These are phyloP conservation scores for Saccharomycopsis javanensis DNA, from an alignment of 805 yeast genomes.

Conservation along the genomic window DNA sequence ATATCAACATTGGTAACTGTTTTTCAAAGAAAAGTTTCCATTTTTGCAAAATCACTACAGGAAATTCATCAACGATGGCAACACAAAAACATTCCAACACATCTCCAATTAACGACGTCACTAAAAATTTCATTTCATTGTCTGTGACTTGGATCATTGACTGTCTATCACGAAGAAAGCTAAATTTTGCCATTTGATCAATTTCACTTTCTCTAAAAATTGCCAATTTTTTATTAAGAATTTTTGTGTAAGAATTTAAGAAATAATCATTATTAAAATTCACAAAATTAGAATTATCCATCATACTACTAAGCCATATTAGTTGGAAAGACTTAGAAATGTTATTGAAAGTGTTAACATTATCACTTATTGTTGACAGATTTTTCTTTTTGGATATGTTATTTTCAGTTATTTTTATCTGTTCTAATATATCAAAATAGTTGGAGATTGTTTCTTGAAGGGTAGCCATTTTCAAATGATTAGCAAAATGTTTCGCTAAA, in stretches of 20 bases:
- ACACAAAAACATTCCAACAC: slow-evolving; percentile 11
- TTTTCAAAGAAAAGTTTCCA: slow-evolving; percentile 40
- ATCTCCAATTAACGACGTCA: slow-evolving; percentile 5
- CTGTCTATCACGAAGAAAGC: neutral
- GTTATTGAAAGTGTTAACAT: neutral
- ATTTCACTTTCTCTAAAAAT: slow-evolving; percentile 1
- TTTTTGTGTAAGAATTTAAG: neutral
- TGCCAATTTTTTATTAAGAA: slow-evolving; percentile 9
- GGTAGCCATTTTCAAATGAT: neutral
- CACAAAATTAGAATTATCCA: slow-evolving; percentile 1
- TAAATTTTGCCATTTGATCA: neutral
- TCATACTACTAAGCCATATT: slow-evolving; percentile 8
- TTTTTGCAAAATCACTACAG: slow-evolving; percentile 21
- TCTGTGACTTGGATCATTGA: slow-evolving; percentile 3
- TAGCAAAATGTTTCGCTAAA: neutral
- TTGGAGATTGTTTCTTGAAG: slow-evolving; percentile 1
- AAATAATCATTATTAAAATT: slow-evolving; percentile 5
- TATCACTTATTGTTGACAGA: neutral
- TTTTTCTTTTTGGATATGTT: neutral
- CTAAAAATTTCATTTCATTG: slow-evolving; percentile 3
- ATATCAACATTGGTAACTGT: slow-evolving; percentile 37
- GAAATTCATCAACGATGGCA: slow-evolving; percentile 3
- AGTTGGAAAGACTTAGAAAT: slow-evolving; percentile 9
- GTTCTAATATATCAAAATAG: neutral
- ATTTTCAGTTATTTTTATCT: neutral